Conservation (phyloP, 768 basidiomycete genomes). For the Podaxis pistillaris region DNA sequence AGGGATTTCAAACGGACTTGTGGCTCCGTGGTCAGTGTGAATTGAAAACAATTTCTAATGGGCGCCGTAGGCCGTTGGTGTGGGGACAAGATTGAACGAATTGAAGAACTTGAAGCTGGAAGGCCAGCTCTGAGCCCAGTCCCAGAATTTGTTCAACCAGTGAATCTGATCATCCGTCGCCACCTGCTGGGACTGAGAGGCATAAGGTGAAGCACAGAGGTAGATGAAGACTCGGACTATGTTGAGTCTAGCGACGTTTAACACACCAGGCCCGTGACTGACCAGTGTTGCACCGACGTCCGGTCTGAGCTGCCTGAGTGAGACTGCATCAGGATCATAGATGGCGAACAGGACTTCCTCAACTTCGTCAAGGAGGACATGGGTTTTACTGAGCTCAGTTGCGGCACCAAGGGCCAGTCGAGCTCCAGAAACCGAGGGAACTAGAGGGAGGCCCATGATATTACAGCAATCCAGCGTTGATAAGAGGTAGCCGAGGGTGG, state of each 20-base stretch:
- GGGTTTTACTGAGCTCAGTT: neutral
- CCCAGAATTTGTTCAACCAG: slow-evolving; percentile 45
- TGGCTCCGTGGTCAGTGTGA: neutral
- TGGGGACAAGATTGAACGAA: slow-evolving; percentile 31
- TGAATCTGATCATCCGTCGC: slow-evolving; percentile 19
- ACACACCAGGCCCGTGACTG: slow-evolving; percentile 19
- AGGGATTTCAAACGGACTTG: slow-evolving; percentile 25
- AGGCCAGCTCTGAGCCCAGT: slow-evolving; percentile 33
- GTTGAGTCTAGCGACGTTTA: slow-evolving; percentile 33
- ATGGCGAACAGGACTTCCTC: neutral
- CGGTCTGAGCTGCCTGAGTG: neutral
- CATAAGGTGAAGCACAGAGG: slow-evolving; percentile 18
- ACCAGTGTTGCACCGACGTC: neutral
- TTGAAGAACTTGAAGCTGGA: slow-evolving; percentile 12
- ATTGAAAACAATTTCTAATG: slow-evolving; percentile 28
- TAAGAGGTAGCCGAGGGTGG: slow-evolving; percentile 35
- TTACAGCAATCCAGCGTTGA: slow-evolving; percentile 28
- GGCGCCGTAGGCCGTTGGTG: slow-evolving; percentile 26
- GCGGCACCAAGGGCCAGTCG: slow-evolving; percentile 17
- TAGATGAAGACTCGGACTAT: slow-evolving; percentile 27
- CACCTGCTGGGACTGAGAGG: neutral
- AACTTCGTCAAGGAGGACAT: slow-evolving; percentile 27
- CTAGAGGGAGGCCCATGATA: slow-evolving; percentile 36
- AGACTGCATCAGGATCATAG: slow-evolving; percentile 2
- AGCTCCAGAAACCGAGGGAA: slow-evolving; percentile 27